A percentile compares a stretch with the other conserved stretches of the same genome.
Conservation (phyloP, 2,329 filamentous ascomycete species). For the Penicillium polonicum region DNA sequence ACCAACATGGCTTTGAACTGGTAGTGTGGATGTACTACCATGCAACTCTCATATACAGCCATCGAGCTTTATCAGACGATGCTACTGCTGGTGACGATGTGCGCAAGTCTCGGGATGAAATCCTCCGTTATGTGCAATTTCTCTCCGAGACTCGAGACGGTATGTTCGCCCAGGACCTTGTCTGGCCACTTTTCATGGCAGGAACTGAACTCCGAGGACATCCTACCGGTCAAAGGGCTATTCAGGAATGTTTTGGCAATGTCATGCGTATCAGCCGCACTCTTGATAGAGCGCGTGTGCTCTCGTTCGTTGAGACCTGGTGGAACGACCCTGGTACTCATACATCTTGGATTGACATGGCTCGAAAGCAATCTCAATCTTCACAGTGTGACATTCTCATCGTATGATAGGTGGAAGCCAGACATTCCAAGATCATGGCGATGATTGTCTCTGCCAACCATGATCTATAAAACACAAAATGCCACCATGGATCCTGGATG, state of each 20-base stretch:
- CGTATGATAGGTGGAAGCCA: not conserved
- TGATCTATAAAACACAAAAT: not conserved
- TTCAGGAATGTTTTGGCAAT: conserved; percentile 1
- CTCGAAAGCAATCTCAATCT: conserved; percentile 7
- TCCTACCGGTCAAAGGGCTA: not conserved
- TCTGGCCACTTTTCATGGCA: conserved; percentile 31
- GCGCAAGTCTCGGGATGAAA: conserved; percentile 7
- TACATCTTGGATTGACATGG: conserved; percentile 18
- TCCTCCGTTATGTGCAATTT: conserved; percentile 11
- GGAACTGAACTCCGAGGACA: conserved; percentile 23
- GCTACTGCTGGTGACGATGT: not conserved
- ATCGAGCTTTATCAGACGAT: conserved; percentile 14
- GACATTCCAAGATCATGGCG: not conserved
- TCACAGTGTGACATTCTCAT: conserved; percentile 13
- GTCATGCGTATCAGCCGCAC: conserved; percentile 15
- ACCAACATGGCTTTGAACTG: conserved; percentile 12
- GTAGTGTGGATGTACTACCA: conserved; percentile 22
- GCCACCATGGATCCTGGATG: no score
- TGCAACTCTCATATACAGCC: conserved; percentile 22
- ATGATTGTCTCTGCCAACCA: not conserved
- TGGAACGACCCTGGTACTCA: not conserved
- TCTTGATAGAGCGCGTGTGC: conserved; percentile 8
- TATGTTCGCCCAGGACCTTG: conserved; percentile 26
- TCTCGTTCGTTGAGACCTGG: conserved; percentile 11
- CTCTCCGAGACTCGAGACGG: conserved; percentile 10